phyloP scores from a whole-genome alignment of 2,329 filamentous ascomycete species.

The Ophioceras dolichostomum region DNA sequence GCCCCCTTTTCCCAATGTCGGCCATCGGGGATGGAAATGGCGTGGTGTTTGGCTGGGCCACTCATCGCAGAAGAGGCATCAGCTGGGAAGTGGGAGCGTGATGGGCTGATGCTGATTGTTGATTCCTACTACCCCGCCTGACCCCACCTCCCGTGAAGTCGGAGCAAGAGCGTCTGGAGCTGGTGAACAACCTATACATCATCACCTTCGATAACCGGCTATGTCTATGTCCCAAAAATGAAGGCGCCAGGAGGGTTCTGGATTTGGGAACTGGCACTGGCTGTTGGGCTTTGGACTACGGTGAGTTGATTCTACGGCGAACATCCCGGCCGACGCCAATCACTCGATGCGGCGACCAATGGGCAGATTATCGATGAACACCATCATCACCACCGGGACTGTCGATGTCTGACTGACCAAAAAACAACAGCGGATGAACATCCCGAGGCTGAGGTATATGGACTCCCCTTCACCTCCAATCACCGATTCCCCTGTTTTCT shows the following conservation, averaged over 20 bases:
- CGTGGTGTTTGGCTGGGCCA: background rate
- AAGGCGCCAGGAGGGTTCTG: slow-evolving; percentile 12
- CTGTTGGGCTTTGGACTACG: slow-evolving; percentile 20
- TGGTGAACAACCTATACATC: slow-evolving; percentile 10
- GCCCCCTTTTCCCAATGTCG: too few species aligned
- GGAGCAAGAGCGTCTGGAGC: slow-evolving; percentile 13
- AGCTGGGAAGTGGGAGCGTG: too few species aligned
- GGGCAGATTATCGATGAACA: background rate
- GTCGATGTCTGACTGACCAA: too few species aligned
- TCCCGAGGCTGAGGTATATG: slow-evolving; percentile 10
- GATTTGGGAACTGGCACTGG: slow-evolving; percentile 21
- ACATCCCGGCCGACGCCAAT: background rate
- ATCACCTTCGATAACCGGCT: slow-evolving; percentile 13
- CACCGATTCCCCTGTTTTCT: background rate
- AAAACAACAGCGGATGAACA: slow-evolving; percentile 13
- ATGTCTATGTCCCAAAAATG: slow-evolving; percentile 3
- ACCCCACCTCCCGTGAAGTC: slow-evolving; percentile 2
- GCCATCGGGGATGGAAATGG: too few species aligned
- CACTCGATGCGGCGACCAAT: background rate
- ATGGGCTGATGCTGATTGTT: too few species aligned
- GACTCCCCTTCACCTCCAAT: too few species aligned
- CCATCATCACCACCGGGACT: background rate
- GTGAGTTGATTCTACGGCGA: slow-evolving; percentile 2
- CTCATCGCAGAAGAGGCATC: too few species aligned
- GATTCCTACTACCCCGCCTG: background rate